Percentiles rank a stretch among this genome's conserved stretches.
These are phyloP conservation scores for Polytrichum commune DNA, from an alignment of 225 moss, liverwort and hornwort genomes.

Conservation along the genomic window DNA sequence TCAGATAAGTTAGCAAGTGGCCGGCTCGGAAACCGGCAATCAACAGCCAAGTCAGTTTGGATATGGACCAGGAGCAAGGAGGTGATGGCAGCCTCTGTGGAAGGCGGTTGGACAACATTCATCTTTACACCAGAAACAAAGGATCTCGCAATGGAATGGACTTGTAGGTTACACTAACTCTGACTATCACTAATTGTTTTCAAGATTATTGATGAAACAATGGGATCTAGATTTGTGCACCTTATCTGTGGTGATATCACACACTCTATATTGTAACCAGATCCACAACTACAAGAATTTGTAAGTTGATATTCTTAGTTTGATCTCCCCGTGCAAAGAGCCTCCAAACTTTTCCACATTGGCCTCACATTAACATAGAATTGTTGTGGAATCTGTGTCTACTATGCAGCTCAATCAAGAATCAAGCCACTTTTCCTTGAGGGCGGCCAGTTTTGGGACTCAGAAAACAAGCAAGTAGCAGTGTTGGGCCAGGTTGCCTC, in stretches of 20 bases:
- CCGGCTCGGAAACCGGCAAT: conserved; percentile 24
- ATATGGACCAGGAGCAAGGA: conserved; percentile 90
- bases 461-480: conserved; percentile 53
- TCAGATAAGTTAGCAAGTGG: conserved; percentile 44
- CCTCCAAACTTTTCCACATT: no score
- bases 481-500: conserved; percentile 48
- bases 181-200: not conserved
- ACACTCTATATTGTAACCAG: no score
- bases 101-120: conserved; percentile 88
- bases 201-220: not conserved
- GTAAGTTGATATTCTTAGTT: no score
- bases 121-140: conserved; percentile 68
- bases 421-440: conserved; percentile 55
- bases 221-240: not conserved
- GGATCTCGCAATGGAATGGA: conserved; percentile 66
- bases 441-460: conserved; percentile 54
- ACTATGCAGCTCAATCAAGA: conserved; percentile 58
- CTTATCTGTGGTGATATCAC: not conserved
- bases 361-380: not conserved
- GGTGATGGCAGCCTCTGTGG: conserved; percentile 90
- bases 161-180: conserved; percentile 29
- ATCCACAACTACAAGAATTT: no score
- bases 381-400: not conserved
- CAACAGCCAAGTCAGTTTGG: conserved; percentile 65
- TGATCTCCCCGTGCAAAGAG: no score